Evolutionary conservation across 768 basidiomycete genomes (phyloP), one percentile per base, ranked within the genome.

Genomic region (Hygrocybe coccinea): DNA sequence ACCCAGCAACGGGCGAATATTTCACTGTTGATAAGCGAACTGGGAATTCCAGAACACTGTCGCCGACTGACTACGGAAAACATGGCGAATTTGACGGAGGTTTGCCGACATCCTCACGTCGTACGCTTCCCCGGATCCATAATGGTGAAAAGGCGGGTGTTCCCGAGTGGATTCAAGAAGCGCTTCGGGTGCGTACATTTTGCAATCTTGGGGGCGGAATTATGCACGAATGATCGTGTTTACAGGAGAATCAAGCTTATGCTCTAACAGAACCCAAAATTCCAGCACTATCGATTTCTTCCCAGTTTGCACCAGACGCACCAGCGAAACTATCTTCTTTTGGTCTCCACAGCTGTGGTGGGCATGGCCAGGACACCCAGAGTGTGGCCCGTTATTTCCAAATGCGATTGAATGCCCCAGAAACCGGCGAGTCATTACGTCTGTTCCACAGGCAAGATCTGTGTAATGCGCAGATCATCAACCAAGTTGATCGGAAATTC

Each of bases 401-500:
- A 56, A 58, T 56, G 59, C 57, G 37, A 50, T 61, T 34, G 64
- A 59, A 43, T 19, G 43, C 29, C 21, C 60, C 60, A 39, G 55
- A 56, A n/a, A 3, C 53, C 22, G 38, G 56, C 33, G 59, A 47
- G 39, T 55, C 63, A 44, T 62, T 72, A n/a, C 71, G 68, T 55
- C 70, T 71, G 15, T 81, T 88, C 60, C 67, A 67, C 34, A 79
- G 78, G 59, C 70, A 73, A 24, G 82, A 85, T 56, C 76, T 98
- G 36, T 65, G 62, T 17, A 64, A 68, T 24, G 86, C 87, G 22
- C 66, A 66, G 50, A 78, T 93, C 48, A 78, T 98, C 49, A 81
- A 80, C 56, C 97, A 99, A 66, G 83, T 98, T 44, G 97, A 98
- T 69, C 70, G 75, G 58, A 99, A 97, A 71, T 98, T 95, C 67